These are phyloP conservation scores for Claviceps cyperi DNA, from an alignment of 2,329 filamentous ascomycete species.

Conservation along the genomic window DNA sequence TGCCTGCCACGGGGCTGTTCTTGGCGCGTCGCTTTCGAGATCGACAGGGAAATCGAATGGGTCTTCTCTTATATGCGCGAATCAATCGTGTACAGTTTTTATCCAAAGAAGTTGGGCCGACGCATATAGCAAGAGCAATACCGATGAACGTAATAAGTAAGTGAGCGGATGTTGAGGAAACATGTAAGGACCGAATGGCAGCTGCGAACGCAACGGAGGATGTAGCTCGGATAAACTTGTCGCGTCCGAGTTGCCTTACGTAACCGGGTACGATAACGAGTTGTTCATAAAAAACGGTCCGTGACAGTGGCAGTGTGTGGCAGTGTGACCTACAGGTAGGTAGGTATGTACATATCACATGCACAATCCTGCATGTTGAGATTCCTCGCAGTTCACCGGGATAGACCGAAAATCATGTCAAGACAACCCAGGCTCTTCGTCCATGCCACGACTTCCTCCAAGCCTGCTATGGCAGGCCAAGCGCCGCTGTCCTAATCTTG, in stretches of 20 bases:
- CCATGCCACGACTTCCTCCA: constrained; percentile 51
- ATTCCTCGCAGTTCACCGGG: not conserved
- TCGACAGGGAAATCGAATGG: not conserved
- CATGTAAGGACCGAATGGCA: not conserved
- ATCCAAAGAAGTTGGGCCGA: constrained; percentile 1
- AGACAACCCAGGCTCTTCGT: not conserved
- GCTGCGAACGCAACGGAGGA: constrained; percentile 9
- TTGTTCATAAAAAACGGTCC: not conserved
- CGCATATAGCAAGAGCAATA: not conserved
- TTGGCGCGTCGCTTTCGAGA: not conserved
- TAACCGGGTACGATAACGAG: too few relatives aligned
- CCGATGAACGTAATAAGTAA: not conserved
- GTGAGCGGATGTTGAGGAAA: not conserved
- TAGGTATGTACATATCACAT: too few relatives aligned
- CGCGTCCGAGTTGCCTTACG: too few relatives aligned
- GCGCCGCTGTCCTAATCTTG: constrained; percentile 38
- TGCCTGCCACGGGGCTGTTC: not conserved
- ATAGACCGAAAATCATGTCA: not conserved
- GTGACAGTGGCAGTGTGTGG: not conserved
- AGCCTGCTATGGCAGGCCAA: constrained; percentile 40
- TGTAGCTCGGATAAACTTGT: constrained; percentile 17
- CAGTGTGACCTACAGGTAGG: not conserved
- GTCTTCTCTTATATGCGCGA: too few relatives aligned
- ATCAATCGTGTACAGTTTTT: not conserved
- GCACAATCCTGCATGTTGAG: too few relatives aligned